Conservation (phyloP, 1,284 basidiomycete genomes). For the Amylostereum areolatum region DNA sequence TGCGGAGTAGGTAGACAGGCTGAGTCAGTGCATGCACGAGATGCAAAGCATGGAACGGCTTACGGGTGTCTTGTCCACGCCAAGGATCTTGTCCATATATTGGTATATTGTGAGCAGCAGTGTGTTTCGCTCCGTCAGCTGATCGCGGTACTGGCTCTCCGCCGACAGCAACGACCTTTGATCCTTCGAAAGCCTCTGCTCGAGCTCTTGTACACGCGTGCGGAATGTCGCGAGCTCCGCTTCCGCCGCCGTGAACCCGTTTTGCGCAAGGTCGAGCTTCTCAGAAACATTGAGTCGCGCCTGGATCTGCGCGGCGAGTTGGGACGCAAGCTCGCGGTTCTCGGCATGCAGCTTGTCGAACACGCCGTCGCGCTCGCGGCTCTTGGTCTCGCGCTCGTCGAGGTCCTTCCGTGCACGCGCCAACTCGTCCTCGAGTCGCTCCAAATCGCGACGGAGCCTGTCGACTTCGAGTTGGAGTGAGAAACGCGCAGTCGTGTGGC, state of each 20-base stretch:
- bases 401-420: constrained; percentile 69
- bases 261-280: constrained; percentile 73
- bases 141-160: constrained; percentile 82
- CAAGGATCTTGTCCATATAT: constrained; percentile 92
- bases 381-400: constrained; percentile 57
- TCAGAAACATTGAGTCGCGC: constrained; percentile 78
- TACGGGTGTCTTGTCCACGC: constrained; percentile 79
- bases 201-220: constrained; percentile 66
- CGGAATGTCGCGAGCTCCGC: constrained; percentile 54
- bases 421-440: constrained; percentile 77
- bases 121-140: constrained; percentile 89
- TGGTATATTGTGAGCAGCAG: constrained; percentile 90
- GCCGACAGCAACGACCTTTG: constrained; percentile 67
- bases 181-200: constrained; percentile 79
- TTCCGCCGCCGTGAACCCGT: constrained; percentile 58
- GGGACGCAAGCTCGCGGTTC: constrained; percentile 70
- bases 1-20: constrained; percentile 18
- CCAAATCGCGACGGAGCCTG: constrained; percentile 79
- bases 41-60: constrained; percentile 20
- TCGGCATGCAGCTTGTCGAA: constrained; percentile 73
- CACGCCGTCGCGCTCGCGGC: constrained; percentile 62
- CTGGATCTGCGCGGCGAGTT: constrained; percentile 80
- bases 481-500: constrained; percentile 78
- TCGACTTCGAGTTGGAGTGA: constrained; percentile 91
- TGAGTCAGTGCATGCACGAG: not conserved